Evolutionary conservation across 257 asterid species (phyloP), one percentile per base, ranked within the genome.

Genomic region (Nicotiana paniculata): DNA sequence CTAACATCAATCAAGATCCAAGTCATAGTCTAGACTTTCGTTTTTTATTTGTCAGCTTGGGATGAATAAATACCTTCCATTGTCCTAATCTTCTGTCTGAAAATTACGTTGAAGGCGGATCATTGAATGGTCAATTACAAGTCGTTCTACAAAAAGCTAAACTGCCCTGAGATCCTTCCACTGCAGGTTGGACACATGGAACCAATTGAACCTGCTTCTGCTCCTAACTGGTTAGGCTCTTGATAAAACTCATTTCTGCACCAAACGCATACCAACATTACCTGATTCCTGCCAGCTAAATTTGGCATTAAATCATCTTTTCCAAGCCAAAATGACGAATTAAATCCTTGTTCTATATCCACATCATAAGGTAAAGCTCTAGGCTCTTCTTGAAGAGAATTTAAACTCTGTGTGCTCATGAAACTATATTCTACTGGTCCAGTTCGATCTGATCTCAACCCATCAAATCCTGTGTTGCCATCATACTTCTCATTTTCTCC

Each of bases 381-480:
- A 77, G 93, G 62, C 53, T 90, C 92, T 84, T 77, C 91, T 9
- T 91, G 89, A 81, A 91, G 66, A 12, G 91, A 55, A 85, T 82
- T 88, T 59, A 93, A 87, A 84, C 91, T 88, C 64, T 86, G 90
- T n/a, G 90, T 88, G 1, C 93, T 89, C 92, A 94, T 88, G 65
- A 94, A 91, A 86, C 97, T 90, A 86, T 93, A 91, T 53, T 94
- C 97, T 77, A 91, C 93, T 2, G 97, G 93, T 81, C 86, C 89
- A 13, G 80, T 64, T 86, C 91, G 87, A 77, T 84, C 92, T 59
- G 87, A 80, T 57, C 90, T 85, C 87, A 84, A 76, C 39, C 89
- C 89, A 77, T 85, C 90, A 58, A 85, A 82, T 61, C 83, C 86
- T 3, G 79, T 48, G 39, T 66, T 85, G 35, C 81, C 81, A 11